Base-by-base conservation (phyloP, 257 asterid species). In the Salvia splendens region DNA sequence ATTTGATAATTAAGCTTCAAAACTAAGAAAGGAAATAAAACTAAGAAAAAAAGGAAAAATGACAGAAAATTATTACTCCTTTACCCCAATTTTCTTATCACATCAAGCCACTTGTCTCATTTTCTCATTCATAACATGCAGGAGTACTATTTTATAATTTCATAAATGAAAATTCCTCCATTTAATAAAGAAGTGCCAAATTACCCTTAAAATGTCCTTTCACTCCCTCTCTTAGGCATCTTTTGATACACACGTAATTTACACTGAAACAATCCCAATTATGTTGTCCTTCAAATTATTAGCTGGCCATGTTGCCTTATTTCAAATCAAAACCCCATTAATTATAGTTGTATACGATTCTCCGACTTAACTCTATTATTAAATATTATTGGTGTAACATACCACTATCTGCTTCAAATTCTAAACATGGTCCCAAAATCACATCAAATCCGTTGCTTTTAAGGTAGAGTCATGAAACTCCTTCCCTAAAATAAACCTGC, bases 231-330 rank as follows among this genome's bases (percentile, higher is more conserved):
- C 38, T 20, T n/a, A 8, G 32, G 50, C 11, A 0, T 12, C 12
- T 16, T 50, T 10, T 6, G 2, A 1, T 1, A 12, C 3, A 4
- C 47, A 49, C 69, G 64, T 67, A 32, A 45, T 59, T 0, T 3
- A 55, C 74, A 61, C 64, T 63, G 8, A 59, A 59, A 47, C 33
- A 2, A 58, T 2, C 75, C 28, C 32, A 71, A 57, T 55, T 64
- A 10, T 42, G 60, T 5, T 60, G 49, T 24, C 67, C 42, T 30
- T 41, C 12, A 5, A 40, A 30, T 43, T 59, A 40, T 47, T 65
- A 45, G 65, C 30, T 65, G 77, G 61, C 78, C 75, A 62, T 68
- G 48, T 79, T 60, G 71, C 73, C 59, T 58, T 51, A 14, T n/a
- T 38, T n/a, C 46, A 15, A 46, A 24, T 56, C 17, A 61, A 17